A percentile compares a stretch with the other conserved stretches of the same genome.
Evolutionary conservation across 495 filamentous ascomycete genomes (phyloP).

Genomic region (Hyphodiscus hymeniophilus): DNA sequence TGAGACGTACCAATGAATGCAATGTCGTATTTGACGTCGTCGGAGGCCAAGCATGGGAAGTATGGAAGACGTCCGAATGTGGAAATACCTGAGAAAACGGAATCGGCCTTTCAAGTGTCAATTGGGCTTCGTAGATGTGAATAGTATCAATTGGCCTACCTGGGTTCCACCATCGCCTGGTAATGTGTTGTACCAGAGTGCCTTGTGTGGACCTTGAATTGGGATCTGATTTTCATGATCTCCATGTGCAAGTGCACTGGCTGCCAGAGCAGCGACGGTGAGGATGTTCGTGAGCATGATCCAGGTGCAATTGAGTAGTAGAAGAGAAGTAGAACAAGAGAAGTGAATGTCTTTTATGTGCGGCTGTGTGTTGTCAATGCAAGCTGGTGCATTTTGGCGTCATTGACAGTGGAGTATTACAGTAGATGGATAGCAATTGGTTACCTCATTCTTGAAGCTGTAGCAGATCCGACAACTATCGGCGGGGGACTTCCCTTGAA

Average conservation of each 20-base stretch:
- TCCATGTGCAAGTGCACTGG: conserved; percentile 22
- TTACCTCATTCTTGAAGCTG: neutral
- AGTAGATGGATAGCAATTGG: conserved; percentile 2
- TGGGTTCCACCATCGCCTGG: conserved; percentile 52
- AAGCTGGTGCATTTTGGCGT: conserved; percentile 6
- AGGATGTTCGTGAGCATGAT: conserved; percentile 21
- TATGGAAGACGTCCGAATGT: conserved; percentile 76
- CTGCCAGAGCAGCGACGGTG: conserved; percentile 13
- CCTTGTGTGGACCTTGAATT: conserved; percentile 37
- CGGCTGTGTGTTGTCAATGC: conserved; percentile 17
- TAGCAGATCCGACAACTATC: neutral
- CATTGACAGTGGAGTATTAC: conserved; percentile 22
- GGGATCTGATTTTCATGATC: conserved; percentile 31
- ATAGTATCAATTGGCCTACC: conserved; percentile 23
- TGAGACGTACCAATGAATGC: conserved; percentile 59
- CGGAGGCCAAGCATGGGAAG: conserved; percentile 65
- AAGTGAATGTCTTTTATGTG: conserved; percentile 12
- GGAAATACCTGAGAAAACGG: conserved; percentile 48
- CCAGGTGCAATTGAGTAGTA: conserved; percentile 5
- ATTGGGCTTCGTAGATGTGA: neutral
- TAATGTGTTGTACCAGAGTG: conserved; percentile 45
- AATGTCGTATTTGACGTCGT: conserved; percentile 64
- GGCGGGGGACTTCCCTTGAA: neutral
- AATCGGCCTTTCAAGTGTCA: conserved; percentile 34
- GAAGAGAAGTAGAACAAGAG: neutral